Base-by-base conservation (phyloP, 805 yeast genomes). In the Wickerhamiella bombiphila region DNA sequence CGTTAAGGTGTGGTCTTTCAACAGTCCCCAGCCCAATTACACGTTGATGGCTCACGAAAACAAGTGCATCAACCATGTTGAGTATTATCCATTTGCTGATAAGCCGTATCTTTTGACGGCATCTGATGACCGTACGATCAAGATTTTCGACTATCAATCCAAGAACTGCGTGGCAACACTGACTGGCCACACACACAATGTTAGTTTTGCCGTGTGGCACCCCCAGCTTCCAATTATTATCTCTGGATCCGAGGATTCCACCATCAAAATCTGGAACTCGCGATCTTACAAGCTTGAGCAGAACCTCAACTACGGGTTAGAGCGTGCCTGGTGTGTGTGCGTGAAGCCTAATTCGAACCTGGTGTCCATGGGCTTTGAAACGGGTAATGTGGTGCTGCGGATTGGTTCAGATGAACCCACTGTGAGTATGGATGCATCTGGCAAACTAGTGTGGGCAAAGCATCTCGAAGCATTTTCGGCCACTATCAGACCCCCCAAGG, bases 61-160 rank as follows among this genome's bases (percentile, higher is more conserved):
- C 34, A 83, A 81, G 55, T 97, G 97, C 48, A 96, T 85, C 48
- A 91, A 91, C 60, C 88, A 72, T 57, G 96, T 91, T 42, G 96
- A 88, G 59, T 91, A 88, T 61, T 91, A 91, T 57, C 98, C 97
- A 21, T 85, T 82, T 49, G 80, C 94, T 42, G 99, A 91, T 63
- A 91, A 91, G 62, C 99, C 99, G 35, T 91, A 91, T 57, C 65
- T 91, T 49, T 76, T 86, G 47, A 86, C 96, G 2, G 66, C 94
- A 3, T 79, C 93, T 15, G 97, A 86, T 62, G 96, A 88, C 61
- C 71, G 76, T 47, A 76, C 94, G 2, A 74, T 85, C 46, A 80
- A 80, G 52, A 68, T 86, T 36, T 88, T 95, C 94, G 97, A 86
- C 61, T 91, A 91, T 55, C 99, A 91, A 68, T 83, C 96, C 31